Base-by-base conservation (phyloP, 2,329 filamentous ascomycete genomes). In the Fusarium lyarnte region DNA sequence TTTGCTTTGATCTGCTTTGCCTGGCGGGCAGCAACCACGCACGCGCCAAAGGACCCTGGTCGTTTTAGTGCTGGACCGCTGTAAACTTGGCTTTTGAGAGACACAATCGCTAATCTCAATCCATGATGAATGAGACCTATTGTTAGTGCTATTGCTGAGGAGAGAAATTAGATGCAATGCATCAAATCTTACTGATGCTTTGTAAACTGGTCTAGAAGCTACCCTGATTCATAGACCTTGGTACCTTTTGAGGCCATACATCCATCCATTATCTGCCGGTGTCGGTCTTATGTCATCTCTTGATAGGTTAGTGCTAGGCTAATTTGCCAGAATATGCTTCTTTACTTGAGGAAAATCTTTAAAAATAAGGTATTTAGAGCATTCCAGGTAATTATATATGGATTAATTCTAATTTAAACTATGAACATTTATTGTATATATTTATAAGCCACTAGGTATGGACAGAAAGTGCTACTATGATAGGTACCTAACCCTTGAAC, bases 11-110 rank as follows among this genome's bases (percentile, higher is more conserved):
- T 49, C 58, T 43, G 62, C 31, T 51, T 27, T 52, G 25, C 49
- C 41, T 38, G 54, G 66, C 55, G 51, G 55, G 51, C 58, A 70
- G 70, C 62, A 67, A 73, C 45, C 65, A 70, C 47, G 53, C 67
- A 74, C 64, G 63, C 71, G 49, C 63, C 70, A 73, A 58, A 45
- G 35, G 46, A 53, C 55, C 70, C 60, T 36, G 33, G 65, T 60
- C 52, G 23, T 49, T 59, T 58, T 58, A 69, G 64, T 71, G 54
- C 38, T 47, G 45, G 47, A 53, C 49, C 23, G 51, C 33, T 66
- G 49, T 45, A 61, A 64, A 64, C 55, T 69, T 61, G 49, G 51
- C 55, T 60, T 57, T 35, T 23, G 45, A 54, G 58, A 36, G 49
- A 53, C 43, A 64, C 42, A 58, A 25, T 72, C 39, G 33, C 53